phyloP scores from a whole-genome alignment of 306 rosid species.

The Echinosophora koreensis region DNA sequence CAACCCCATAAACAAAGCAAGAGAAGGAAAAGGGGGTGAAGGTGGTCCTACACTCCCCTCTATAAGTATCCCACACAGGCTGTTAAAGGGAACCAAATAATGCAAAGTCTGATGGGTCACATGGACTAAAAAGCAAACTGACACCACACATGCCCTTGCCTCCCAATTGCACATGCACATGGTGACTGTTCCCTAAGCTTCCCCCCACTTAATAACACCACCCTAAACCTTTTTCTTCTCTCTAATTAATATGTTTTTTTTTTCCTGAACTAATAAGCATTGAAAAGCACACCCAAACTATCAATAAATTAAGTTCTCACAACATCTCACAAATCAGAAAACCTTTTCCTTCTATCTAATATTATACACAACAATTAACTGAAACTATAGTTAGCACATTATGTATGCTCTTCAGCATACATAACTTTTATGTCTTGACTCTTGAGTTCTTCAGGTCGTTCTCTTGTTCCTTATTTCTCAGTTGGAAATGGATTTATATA shows the following conservation, averaged over 20 bases:
- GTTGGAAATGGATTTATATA: constrained; percentile 45
- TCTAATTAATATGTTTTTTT: constrained; percentile 23
- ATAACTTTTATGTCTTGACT: constrained; percentile 35
- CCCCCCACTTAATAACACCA: constrained; percentile 51
- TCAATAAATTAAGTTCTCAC: constrained; percentile 47
- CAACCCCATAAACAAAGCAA: constrained; percentile 52
- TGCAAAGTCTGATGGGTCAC: constrained; percentile 74
- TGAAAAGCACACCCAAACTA: constrained; percentile 52
- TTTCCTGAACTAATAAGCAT: constrained; percentile 44
- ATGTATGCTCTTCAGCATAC: constrained; percentile 52
- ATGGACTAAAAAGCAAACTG: constrained; percentile 83
- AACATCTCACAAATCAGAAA: constrained; percentile 57
- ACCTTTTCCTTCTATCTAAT: constrained; percentile 44
- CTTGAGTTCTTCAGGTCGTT: constrained; percentile 45
- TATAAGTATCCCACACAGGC: constrained; percentile 69
- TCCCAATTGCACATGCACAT: constrained; percentile 76
- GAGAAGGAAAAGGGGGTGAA: constrained; percentile 37
- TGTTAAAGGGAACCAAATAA: constrained; percentile 74
- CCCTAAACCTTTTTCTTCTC: constrained; percentile 38
- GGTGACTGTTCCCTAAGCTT: constrained; percentile 67
- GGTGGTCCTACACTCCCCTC: constrained; percentile 65
- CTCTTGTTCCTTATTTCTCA: constrained; percentile 39
- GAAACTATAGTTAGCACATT: constrained; percentile 65
- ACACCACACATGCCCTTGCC: constrained; percentile 91
- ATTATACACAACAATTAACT: constrained; percentile 61